These are phyloP conservation scores for Colletotrichum endophyticum DNA, from an alignment of 2,329 filamentous ascomycete species.

Conservation along the genomic window DNA sequence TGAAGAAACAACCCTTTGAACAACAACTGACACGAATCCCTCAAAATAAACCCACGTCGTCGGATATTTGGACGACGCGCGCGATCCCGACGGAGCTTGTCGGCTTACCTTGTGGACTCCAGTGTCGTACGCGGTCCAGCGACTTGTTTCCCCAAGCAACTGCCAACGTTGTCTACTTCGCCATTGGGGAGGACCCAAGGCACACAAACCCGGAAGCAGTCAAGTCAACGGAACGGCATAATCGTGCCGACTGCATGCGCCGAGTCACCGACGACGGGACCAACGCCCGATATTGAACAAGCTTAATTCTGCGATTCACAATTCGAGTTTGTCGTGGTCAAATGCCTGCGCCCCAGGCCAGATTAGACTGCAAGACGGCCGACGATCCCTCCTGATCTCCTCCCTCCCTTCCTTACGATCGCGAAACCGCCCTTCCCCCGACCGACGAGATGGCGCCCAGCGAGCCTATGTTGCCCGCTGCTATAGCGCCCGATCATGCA, in stretches of 20 bases:
- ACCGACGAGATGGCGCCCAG: slow-evolving; percentile 30
- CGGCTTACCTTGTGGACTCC: background rate
- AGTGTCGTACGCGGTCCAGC: background rate
- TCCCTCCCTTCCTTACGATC: background rate
- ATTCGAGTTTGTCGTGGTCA: background rate
- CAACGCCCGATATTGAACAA: background rate
- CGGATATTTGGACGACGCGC: background rate
- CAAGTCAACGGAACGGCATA: slow-evolving; percentile 3
- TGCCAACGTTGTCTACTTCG: background rate
- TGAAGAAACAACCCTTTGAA: slow-evolving; percentile 6
- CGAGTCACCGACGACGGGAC: background rate
- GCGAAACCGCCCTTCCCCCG: background rate
- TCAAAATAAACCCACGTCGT: background rate
- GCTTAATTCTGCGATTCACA: background rate
- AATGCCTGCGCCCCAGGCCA: slow-evolving; percentile 7
- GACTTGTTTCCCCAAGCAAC: background rate
- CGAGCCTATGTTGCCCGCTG: slow-evolving; percentile 36
- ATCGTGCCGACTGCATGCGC: slow-evolving; percentile 6
- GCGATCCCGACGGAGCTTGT: background rate
- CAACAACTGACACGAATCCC: background rate
- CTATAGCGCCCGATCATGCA: slow-evolving; percentile 29
- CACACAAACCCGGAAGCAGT: background rate
- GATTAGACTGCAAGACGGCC: slow-evolving; percentile 2
- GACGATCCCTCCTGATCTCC: slow-evolving; percentile 9
- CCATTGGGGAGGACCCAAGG: background rate